Conservation (phyloP, 2,329 filamentous ascomycete species). For the Cladorrhinum sp. region DNA sequence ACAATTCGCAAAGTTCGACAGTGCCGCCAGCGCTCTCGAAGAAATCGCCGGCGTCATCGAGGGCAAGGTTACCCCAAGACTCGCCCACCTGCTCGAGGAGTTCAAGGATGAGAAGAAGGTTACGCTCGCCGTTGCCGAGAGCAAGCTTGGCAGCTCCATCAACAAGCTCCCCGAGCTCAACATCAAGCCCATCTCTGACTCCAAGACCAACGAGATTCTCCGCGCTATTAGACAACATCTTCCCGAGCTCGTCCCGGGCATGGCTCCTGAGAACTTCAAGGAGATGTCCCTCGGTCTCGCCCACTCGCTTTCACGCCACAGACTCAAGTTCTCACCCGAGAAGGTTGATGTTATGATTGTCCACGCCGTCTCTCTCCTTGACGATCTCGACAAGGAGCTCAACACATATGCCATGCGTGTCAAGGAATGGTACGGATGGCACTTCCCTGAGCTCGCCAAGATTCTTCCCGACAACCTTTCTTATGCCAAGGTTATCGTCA, state of each 20-base stretch:
- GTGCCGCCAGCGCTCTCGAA: conserved; percentile 82
- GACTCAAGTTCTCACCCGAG: conserved; percentile 96
- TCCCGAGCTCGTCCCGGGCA: conserved; percentile 82
- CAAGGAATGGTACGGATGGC: conserved; percentile 99
- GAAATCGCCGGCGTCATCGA: conserved; percentile 87
- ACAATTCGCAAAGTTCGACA: conserved; percentile 96
- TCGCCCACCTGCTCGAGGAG: conserved; percentile 76
- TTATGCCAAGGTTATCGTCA: conserved; percentile 82
- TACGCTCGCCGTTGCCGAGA: conserved; percentile 88
- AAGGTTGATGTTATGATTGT: conserved; percentile 99
- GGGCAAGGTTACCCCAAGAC: conserved; percentile 88
- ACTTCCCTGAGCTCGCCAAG: conserved; percentile 97
- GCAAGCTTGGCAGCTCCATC: conserved; percentile 88
- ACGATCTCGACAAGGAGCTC: conserved; percentile 97
- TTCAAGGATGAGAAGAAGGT: conserved; percentile 98
- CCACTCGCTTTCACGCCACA: conserved; percentile 94
- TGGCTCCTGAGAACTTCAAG: conserved; percentile 79
- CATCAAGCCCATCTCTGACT: conserved; percentile 78
- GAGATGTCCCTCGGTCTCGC: conserved; percentile 96
- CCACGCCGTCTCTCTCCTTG: conserved; percentile 88
- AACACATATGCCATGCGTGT: conserved; percentile 99
- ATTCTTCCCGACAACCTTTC: conserved; percentile 97
- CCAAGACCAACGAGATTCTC: conserved; percentile 81
- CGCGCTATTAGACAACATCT: conserved; percentile 91
- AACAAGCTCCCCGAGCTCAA: conserved; percentile 86